These are phyloP conservation scores for Hysterium pulicare DNA, from an alignment of 2,329 filamentous ascomycete species.

Conservation along the genomic window DNA sequence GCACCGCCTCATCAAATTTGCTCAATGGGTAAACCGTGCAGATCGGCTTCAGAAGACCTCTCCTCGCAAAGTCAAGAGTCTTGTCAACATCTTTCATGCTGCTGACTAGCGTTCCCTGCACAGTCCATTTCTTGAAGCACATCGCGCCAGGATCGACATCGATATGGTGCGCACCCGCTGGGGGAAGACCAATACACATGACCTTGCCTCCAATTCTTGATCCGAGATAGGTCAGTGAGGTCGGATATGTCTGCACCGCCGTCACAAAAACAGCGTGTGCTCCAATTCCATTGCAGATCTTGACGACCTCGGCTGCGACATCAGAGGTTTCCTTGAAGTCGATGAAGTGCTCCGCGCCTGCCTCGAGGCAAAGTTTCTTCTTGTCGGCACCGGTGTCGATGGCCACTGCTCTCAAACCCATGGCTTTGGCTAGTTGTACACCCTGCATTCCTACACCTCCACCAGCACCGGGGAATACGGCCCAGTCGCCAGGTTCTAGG, in stretches of 20 bases:
- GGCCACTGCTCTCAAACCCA: slow-evolving; percentile 36
- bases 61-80: slow-evolving; percentile 47
- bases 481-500: slow-evolving; percentile 52
- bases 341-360: slow-evolving; percentile 36
- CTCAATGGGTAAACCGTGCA: slow-evolving; percentile 48
- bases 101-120: slow-evolving; percentile 42
- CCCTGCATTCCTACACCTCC: slow-evolving; percentile 58
- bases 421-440: slow-evolving; percentile 45
- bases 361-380: slow-evolving; percentile 30
- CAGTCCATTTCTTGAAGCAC: slow-evolving; percentile 33
- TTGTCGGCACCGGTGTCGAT: slow-evolving; percentile 37
- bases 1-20: slow-evolving; percentile 49
- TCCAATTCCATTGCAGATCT: slow-evolving; percentile 33
- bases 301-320: slow-evolving; percentile 31
- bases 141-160: slow-evolving; percentile 34
- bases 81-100: slow-evolving; percentile 48
- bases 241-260: slow-evolving; percentile 30
- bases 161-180: slow-evolving; percentile 26
- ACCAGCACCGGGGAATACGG: slow-evolving; percentile 53
- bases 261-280: slow-evolving; percentile 41
- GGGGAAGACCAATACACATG: slow-evolving; percentile 51
- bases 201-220: slow-evolving; percentile 49
- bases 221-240: slow-evolving; percentile 35
- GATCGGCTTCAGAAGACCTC: slow-evolving; percentile 50
- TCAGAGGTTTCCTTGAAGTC: slow-evolving; percentile 35